Conservation (phyloP, 2,329 filamentous ascomycete species). For the Fusarium sp. region DNA sequence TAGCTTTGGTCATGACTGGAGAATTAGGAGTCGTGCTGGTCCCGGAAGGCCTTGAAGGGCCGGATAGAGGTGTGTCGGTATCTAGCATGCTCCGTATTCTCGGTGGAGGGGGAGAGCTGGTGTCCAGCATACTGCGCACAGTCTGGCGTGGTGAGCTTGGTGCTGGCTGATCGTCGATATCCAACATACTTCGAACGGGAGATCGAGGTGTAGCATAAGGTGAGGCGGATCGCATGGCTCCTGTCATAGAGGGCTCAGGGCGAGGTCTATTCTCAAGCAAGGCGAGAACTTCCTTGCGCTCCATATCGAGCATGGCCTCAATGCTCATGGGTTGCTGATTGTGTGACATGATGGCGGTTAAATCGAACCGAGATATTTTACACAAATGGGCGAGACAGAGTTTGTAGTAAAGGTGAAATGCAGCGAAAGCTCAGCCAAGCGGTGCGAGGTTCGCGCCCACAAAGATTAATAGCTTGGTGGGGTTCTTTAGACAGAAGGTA, state of each 20-base stretch:
- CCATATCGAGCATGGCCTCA: slow-evolving; percentile 81
- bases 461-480: slow-evolving; percentile 22
- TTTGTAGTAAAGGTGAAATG: slow-evolving; percentile 1
- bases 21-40: slow-evolving; percentile 53
- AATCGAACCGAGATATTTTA: neutral
- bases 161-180: slow-evolving; percentile 38
- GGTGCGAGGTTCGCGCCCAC: slow-evolving; percentile 19
- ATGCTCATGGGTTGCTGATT: slow-evolving; percentile 73
- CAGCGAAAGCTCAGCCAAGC: slow-evolving; percentile 1
- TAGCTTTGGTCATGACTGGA: slow-evolving; percentile 43
- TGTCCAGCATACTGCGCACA: slow-evolving; percentile 65
- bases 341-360: slow-evolving; percentile 50
- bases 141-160: slow-evolving; percentile 60
- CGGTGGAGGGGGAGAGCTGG: slow-evolving; percentile 55
- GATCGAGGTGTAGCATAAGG: slow-evolving; percentile 70
- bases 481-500: slow-evolving; percentile 13
- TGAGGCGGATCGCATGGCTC: slow-evolving; percentile 62
- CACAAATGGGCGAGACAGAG: neutral
- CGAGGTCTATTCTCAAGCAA: slow-evolving; percentile 69
- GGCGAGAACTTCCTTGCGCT: slow-evolving; percentile 78
- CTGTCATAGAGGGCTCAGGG: slow-evolving; percentile 43
- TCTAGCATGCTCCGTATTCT: slow-evolving; percentile 67
- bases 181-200: slow-evolving; percentile 69
- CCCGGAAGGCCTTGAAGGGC: slow-evolving; percentile 43
- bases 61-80: slow-evolving; percentile 53